Evolutionary conservation across 441 rosid genomes (phyloP).

Genomic region (Gossypium schwendimanii): DNA sequence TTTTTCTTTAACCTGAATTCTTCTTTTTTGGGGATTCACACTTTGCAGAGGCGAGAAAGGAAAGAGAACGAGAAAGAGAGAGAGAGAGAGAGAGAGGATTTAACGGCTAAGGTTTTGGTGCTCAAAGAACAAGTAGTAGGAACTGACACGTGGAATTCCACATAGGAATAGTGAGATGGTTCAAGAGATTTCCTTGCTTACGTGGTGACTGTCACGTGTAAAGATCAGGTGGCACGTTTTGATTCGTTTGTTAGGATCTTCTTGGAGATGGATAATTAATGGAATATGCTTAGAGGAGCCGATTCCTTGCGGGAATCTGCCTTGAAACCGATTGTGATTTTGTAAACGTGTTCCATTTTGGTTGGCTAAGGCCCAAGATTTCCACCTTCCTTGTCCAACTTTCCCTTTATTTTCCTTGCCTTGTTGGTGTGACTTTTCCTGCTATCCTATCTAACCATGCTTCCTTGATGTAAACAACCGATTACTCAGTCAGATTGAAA

Average conservation of each 20-base stretch:
- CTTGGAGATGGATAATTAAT: background rate
- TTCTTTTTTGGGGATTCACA: conserved; percentile 10
- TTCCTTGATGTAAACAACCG: too few relatives aligned
- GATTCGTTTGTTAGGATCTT: conserved; percentile 3
- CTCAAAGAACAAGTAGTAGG: conserved; percentile 14
- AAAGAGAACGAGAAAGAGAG: background rate
- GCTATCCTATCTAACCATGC: too few relatives aligned
- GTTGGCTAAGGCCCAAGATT: background rate
- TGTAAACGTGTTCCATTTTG: background rate
- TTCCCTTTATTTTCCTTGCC: too few relatives aligned
- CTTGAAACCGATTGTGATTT: background rate
- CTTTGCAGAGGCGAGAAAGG: background rate
- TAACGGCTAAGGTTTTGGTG: conserved; percentile 31
- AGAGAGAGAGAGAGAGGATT: conserved; percentile 2
- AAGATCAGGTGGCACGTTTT: background rate
- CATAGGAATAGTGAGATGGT: conserved; percentile 16
- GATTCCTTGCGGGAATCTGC: conserved; percentile 1
- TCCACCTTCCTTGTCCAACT: too few relatives aligned
- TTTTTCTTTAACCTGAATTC: background rate
- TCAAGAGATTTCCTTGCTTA: background rate
- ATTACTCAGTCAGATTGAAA: too few relatives aligned
- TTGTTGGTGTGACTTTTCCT: too few relatives aligned
- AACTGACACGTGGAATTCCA: conserved; percentile 19
- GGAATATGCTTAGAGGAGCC: conserved; percentile 19
- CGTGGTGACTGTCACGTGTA: background rate